These are phyloP conservation scores for Phylloporus scabripes DNA, from an alignment of 768 basidiomycete genomes.

Conservation along the genomic window DNA sequence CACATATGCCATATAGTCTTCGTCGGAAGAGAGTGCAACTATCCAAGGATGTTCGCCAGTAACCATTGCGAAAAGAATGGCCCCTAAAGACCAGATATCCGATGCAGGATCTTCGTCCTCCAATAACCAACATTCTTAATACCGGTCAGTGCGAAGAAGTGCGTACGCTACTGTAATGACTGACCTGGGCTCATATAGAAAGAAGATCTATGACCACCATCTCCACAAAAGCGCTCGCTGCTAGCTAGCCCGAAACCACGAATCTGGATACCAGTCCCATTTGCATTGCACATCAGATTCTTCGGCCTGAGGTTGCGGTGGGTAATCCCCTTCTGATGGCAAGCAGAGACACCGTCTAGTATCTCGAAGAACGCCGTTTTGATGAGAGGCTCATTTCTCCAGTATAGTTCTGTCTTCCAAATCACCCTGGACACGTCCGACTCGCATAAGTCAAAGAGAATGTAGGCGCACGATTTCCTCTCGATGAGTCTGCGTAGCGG, in stretches of 20 bases:
- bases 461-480: slow-evolving; percentile 57
- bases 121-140: slow-evolving; percentile 51
- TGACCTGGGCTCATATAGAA: slow-evolving; percentile 67
- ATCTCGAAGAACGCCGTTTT: slow-evolving; percentile 66
- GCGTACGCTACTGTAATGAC: slow-evolving; percentile 12
- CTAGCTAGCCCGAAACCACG: slow-evolving; percentile 75
- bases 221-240: slow-evolving; percentile 34
- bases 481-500: slow-evolving; percentile 58
- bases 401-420: slow-evolving; percentile 48
- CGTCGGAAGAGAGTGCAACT: not conserved
- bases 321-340: slow-evolving; percentile 62
- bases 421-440: slow-evolving; percentile 60
- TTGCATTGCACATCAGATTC: slow-evolving; percentile 58
- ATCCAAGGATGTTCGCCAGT: slow-evolving; percentile 35
- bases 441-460: slow-evolving; percentile 52
- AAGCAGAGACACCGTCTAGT: slow-evolving; percentile 67
- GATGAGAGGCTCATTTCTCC: slow-evolving; percentile 55
- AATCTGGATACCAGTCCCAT: slow-evolving; percentile 49
- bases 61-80: slow-evolving; percentile 80
- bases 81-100: slow-evolving; percentile 70
- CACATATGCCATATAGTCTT: not conserved
- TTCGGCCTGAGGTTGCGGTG: slow-evolving; percentile 86
- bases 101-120: slow-evolving; percentile 30
- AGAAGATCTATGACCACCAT: slow-evolving; percentile 53
- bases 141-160: not conserved